Conservation (phyloP, 345 rosid genomes). For the Noccaea bulbosa region DNA sequence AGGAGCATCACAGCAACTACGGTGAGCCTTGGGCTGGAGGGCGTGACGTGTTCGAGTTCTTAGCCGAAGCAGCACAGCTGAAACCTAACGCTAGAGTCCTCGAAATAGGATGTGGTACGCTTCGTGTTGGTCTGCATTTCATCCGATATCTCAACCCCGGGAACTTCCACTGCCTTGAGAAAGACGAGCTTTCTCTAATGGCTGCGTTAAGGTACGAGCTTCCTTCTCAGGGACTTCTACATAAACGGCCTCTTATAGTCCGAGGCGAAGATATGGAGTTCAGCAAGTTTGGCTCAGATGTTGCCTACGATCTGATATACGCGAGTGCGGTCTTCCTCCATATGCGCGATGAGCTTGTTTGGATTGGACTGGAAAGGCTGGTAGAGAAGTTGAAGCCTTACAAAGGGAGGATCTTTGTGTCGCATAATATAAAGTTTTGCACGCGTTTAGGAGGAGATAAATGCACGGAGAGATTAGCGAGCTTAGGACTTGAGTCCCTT, state of each 20-base stretch:
- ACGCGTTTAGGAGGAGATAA: conserved; percentile 73
- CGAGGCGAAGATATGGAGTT: conserved; percentile 88
- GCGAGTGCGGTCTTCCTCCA: conserved; percentile 94
- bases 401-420: conserved; percentile 83
- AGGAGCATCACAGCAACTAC: conserved; percentile 93
- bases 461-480: conserved; percentile 67
- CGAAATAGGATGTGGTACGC: conserved; percentile 92
- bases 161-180: conserved; percentile 81
- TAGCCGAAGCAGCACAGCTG: conserved; percentile 60
- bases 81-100: conserved; percentile 66
- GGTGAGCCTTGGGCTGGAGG: conserved; percentile 99
- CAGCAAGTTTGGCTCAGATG: conserved; percentile 60
- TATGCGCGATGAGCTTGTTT: conserved; percentile 84
- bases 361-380: conserved; percentile 81
- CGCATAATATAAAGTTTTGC: conserved; percentile 86
- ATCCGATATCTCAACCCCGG: conserved; percentile 65
- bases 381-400: conserved; percentile 67
- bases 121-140: conserved; percentile 88
- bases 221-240: conserved; percentile 84
- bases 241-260: conserved; percentile 77
- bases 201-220: conserved; percentile 90
- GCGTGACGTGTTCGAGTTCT: conserved; percentile 89
- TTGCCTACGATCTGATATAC: conserved; percentile 74
- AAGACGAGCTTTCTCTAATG: conserved; percentile 91
- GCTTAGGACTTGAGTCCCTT: conserved; percentile 68